phyloP scores from a whole-genome alignment of 371 early-diverging fungal species.

The Saksenaea vasiformis region DNA sequence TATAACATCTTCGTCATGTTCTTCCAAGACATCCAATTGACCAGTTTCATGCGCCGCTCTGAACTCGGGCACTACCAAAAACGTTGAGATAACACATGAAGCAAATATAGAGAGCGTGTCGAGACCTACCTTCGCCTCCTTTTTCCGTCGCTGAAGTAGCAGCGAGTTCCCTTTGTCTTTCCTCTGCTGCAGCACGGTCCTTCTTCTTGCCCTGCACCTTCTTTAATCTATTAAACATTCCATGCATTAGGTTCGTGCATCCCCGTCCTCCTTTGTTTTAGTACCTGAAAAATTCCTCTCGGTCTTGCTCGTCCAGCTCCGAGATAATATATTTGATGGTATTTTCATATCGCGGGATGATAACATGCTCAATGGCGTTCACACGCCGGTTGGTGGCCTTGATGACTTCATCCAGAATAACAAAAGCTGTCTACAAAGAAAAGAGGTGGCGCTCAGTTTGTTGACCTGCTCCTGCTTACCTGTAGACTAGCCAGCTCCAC shows the following conservation, averaged over 20 bases:
- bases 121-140: constrained; percentile 12
- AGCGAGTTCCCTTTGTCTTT: constrained; percentile 25
- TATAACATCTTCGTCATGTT: constrained; percentile 69
- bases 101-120: neutral
- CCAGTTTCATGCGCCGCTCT: constrained; percentile 47
- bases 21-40: constrained; percentile 47
- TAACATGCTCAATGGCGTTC: constrained; percentile 99
- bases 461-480: constrained; percentile 41
- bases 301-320: constrained; percentile 99
- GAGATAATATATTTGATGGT: constrained; percentile 97
- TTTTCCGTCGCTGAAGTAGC: constrained; percentile 18
- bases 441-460: neutral
- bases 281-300: constrained; percentile 99
- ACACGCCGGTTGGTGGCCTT: constrained; percentile 99
- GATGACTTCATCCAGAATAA: constrained; percentile 98
- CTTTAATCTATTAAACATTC: constrained; percentile 68
- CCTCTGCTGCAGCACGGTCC: constrained; percentile 73
- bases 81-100: neutral
- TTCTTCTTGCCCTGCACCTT: constrained; percentile 98
- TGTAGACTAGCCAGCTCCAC: constrained; percentile 98
- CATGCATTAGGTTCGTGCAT: neutral
- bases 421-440: constrained; percentile 63
- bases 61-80: constrained; percentile 23
- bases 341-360: constrained; percentile 98
- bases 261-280: neutral